These are phyloP conservation scores for Candida tallmaniae DNA, from an alignment of 805 yeast genomes.

Conservation along the genomic window DNA sequence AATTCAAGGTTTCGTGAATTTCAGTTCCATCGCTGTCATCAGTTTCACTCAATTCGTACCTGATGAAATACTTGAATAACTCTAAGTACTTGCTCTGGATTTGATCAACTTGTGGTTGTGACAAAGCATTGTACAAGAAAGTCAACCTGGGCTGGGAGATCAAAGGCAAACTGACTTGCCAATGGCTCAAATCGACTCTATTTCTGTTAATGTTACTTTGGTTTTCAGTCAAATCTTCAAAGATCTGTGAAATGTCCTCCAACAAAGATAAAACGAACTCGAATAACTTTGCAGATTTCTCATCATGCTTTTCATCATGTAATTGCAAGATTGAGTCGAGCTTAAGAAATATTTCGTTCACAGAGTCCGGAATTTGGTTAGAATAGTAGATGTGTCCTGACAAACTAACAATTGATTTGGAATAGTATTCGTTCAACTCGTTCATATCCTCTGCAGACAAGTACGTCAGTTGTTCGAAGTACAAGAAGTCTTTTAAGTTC, in stretches of 20 bases:
- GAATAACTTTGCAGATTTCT: constrained; percentile 12
- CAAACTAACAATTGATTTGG: constrained; percentile 61
- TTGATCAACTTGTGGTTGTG: constrained; percentile 20
- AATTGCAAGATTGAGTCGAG: constrained; percentile 28
- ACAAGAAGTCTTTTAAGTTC: constrained; percentile 40
- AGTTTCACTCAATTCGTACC: constrained; percentile 21
- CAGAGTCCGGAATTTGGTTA: constrained; percentile 81
- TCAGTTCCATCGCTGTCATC: constrained; percentile 2
- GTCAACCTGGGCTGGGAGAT: constrained; percentile 9
- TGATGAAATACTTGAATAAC: constrained; percentile 33
- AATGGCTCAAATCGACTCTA: constrained; percentile 38
- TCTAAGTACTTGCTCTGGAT: constrained; percentile 38
- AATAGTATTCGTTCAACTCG: constrained; percentile 40
- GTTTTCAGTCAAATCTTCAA: constrained; percentile 23
- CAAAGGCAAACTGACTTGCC: constrained; percentile 39
- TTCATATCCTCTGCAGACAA: constrained; percentile 18
- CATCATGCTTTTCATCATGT: constrained; percentile 5
- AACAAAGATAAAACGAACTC: constrained; percentile 25
- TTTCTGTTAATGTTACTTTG: constrained; percentile 37
- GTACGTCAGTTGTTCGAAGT: constrained; percentile 18
- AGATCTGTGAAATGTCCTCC: constrained; percentile 27
- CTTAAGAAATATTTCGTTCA: constrained; percentile 57
- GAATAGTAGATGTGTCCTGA: constrained; percentile 78
- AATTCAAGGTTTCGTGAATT: not conserved
- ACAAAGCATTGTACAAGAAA: constrained; percentile 18